phyloP scores from a whole-genome alignment of 306 rosid genomes.

The Lupinus albus region DNA sequence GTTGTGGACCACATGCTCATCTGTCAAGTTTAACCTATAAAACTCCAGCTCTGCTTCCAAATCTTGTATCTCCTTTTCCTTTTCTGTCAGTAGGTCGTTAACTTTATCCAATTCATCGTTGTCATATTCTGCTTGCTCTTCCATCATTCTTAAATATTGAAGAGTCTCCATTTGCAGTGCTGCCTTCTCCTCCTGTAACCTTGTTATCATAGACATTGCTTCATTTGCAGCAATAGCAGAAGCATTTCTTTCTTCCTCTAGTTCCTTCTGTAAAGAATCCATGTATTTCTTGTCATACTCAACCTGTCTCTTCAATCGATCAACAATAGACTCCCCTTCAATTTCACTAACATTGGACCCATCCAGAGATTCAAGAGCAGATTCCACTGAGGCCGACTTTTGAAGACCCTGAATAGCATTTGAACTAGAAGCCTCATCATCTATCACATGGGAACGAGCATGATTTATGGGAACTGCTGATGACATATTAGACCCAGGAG shows the following conservation, averaged over 20 bases:
- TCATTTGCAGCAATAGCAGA: constrained; percentile 75
- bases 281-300: constrained; percentile 63
- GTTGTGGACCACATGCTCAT: constrained; percentile 32
- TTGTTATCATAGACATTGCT: constrained; percentile 96
- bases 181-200: constrained; percentile 95
- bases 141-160: constrained; percentile 92
- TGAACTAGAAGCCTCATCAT: constrained; percentile 40
- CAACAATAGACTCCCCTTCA: constrained; percentile 67
- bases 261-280: constrained; percentile 58
- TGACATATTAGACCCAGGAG: constrained; percentile 41
- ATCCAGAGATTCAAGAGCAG: constrained; percentile 64
- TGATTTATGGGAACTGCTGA: constrained; percentile 31
- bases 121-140: constrained; percentile 95
- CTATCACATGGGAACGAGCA: constrained; percentile 41
- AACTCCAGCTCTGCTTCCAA: constrained; percentile 78
- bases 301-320: constrained; percentile 57
- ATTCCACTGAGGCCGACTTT: constrained; percentile 54
- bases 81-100: constrained; percentile 74
- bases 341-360: constrained; percentile 57
- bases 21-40: constrained; percentile 46
- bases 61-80: constrained; percentile 79
- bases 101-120: constrained; percentile 77
- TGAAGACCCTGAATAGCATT: constrained; percentile 42
- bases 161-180: constrained; percentile 86
- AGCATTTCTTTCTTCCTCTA: constrained; percentile 90